Base-by-base conservation (phyloP, 805 yeast genomes). In the Ogataea parapolymorpha region DNA sequence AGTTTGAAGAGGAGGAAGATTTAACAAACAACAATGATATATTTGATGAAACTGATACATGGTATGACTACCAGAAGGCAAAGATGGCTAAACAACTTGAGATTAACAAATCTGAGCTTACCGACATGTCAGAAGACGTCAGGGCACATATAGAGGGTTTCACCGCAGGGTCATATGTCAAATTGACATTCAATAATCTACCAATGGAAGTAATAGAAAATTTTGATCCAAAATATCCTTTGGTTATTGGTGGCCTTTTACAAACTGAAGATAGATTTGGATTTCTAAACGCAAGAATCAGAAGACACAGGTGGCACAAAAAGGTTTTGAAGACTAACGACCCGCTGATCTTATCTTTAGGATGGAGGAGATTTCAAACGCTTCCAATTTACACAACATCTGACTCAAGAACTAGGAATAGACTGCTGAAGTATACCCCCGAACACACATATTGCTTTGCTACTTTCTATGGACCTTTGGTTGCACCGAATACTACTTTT, bases 301-400 rank as follows among this genome's bases (percentile, higher is more conserved):
- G 96, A 79, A 82, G 96, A 66, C 99, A 93, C 62, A 81, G 99
- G 71, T 93, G 99, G 99, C 97, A 93, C 67, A 91, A 89, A 61
- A 89, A 89, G 74, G 87, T 95, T 44, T 72, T 93, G 55, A 93
- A 93, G 65, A 79, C 97, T 8, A 95, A 88, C 59, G 99, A 93
- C 67, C 99, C 99, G 1, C 72, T 95, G 50, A 88, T 93, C 40
- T 62, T 93, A 35, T 91, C 98, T 0, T 67, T 93, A 31, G 99
- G 99, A 27, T 93, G 99, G 99, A 80, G 99, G 70, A 75, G 99
- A 63, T 95, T 93, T 70, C 99, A 93, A 66, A 90, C 99, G 0
- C 68, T 91, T 41, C 99, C 99, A 7, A 75, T 93, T 18, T 93
- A 90, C 62, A 90, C 99, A 3, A 93, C 99, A 0, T 80, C 95